Conservation (phyloP, 2,329 filamentous ascomycete genomes). For the Verticillium dahliae region DNA sequence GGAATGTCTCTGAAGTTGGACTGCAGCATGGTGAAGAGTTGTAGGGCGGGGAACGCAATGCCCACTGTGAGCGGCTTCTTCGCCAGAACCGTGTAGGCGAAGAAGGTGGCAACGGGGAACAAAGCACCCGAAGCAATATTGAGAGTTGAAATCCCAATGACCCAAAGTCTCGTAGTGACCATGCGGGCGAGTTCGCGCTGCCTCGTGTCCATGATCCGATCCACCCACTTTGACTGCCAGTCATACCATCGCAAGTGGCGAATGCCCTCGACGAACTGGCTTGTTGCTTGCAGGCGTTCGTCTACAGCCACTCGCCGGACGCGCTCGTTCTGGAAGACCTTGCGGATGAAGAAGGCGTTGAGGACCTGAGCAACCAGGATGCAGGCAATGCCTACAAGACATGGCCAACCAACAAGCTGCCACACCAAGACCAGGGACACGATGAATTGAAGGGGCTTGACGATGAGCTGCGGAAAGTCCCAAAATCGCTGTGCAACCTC, state of each 20-base stretch:
- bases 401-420: conserved; percentile 73
- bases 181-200: conserved; percentile 60
- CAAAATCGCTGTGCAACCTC: conserved; percentile 80
- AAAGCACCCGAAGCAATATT: conserved; percentile 67
- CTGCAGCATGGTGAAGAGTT: conserved; percentile 73
- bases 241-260: conserved; percentile 76
- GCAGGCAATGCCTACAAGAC: conserved; percentile 65
- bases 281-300: conserved; percentile 69
- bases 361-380: conserved; percentile 62
- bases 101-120: conserved; percentile 77
- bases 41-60: conserved; percentile 78
- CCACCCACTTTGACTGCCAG: conserved; percentile 72
- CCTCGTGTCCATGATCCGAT: conserved; percentile 60
- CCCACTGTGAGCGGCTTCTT: conserved; percentile 66
- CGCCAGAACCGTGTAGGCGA: conserved; percentile 69
- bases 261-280: conserved; percentile 82
- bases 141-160: conserved; percentile 56
- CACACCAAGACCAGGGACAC: conserved; percentile 69
- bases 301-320: conserved; percentile 70
- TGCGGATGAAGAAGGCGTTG: conserved; percentile 61
- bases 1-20: conserved; percentile 68
- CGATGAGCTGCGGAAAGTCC: conserved; percentile 74
- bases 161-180: conserved; percentile 57
- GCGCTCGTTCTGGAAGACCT: conserved; percentile 62
- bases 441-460: conserved; percentile 69